phyloP scores from a whole-genome alignment of 768 basidiomycete species.

The Butyriboletus loyo region DNA sequence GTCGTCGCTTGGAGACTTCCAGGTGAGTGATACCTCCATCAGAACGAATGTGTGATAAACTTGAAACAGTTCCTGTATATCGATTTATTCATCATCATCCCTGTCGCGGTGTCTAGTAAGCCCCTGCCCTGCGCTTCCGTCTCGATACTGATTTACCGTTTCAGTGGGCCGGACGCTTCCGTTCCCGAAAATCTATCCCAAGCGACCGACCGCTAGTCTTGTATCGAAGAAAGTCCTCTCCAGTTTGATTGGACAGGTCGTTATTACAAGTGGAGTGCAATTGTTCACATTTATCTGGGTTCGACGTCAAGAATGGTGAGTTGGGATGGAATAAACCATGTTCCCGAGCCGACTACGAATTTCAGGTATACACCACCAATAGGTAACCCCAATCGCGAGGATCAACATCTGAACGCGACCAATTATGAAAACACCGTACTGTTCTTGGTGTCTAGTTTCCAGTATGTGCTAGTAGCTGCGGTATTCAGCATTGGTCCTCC shows the following conservation, averaged over 20 bases:
- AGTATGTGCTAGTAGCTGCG: constrained; percentile 94
- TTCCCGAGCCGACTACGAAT: neutral
- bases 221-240: constrained; percentile 93
- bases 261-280: constrained; percentile 81
- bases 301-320: constrained; percentile 76
- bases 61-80: constrained; percentile 84
- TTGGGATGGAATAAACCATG: neutral
- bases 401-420: constrained; percentile 72
- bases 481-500: constrained; percentile 99
- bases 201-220: constrained; percentile 91
- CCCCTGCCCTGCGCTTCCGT: neutral
- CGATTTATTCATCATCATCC: constrained; percentile 96
- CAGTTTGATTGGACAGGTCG: constrained; percentile 89
- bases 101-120: constrained; percentile 94
- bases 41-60: constrained; percentile 5
- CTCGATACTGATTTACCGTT: constrained; percentile 3
- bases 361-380: constrained; percentile 68
- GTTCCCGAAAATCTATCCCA: constrained; percentile 80
- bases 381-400: constrained; percentile 45
- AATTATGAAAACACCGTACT: constrained; percentile 92
- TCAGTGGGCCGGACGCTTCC: constrained; percentile 95
- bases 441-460: constrained; percentile 95
- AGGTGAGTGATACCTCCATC: constrained; percentile 49
- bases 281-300: constrained; percentile 91
- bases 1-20: constrained; percentile 93